Base-by-base conservation (phyloP, 106 monocot genomes). In the Dioscorea alata region DNA sequence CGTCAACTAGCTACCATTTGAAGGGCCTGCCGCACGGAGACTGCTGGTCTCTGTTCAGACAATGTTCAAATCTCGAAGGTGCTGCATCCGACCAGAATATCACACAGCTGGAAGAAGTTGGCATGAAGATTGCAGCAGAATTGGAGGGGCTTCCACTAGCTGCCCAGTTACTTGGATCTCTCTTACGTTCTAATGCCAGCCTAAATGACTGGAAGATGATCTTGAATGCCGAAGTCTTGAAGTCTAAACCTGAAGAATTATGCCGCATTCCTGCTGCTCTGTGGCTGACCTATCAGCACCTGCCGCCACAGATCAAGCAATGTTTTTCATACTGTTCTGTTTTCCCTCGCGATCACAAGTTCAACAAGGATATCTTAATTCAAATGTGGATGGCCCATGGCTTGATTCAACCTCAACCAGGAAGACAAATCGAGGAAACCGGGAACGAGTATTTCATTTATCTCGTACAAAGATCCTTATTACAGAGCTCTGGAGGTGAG, bases 381-480 rank as follows among this genome's bases (percentile, higher is more conserved):
- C 18, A 53, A 2, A 53, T 53, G 53, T 53, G 53, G 53, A 53
- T 53, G 2, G 53, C 53, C 14, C 16, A 16, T 2, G 53, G 53
- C 14, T 10, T 53, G 2, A 18, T 53, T 16, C 53, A 53, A 18
- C 53, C 48, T 31, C 59, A 16, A 17, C 8, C 17, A 21, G 65
- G 71, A 53, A 34, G 61, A 34, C 14, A 54, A 60, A 49, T 72
- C 4, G 51, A 73, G 33, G 72, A 61, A 51, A 33, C 61, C 10
- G 78, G 72, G n/a, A 42, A 28, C 5, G 13, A 32, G 13, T 78
- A 78, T 21, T 78, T 78, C 25, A 13, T 50, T 32, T 58, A 59
- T 15, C 33, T 78, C 31, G 13, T 66, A 18, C 16, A 28, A 28
- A 28, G 28, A 28, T 28, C 28, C 28, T 3, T 28, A 3, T 28